A percentile compares a stretch with the other conserved stretches of the same genome.
phyloP scores from a whole-genome alignment of 2,329 filamentous ascomycete species.

The Xylariomycetidae sp. region DNA sequence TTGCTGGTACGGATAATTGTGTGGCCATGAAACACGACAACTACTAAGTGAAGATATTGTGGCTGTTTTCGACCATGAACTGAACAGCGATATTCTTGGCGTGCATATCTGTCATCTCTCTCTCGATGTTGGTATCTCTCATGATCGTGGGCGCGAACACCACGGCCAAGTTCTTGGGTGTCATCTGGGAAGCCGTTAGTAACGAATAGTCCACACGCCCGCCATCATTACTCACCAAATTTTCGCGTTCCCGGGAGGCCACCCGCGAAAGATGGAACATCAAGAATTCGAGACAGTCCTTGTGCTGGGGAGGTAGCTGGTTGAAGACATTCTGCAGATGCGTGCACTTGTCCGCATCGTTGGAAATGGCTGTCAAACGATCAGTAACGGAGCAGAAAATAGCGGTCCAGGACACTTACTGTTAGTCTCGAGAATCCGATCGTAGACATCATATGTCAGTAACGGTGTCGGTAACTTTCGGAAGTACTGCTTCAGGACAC shows the following conservation, averaged over 20 bases:
- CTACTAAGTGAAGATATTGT: conserved; percentile 66
- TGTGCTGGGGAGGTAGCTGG: conserved; percentile 76
- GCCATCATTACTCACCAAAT: conserved; percentile 55
- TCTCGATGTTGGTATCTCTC: conserved; percentile 81
- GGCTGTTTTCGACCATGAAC: conserved; percentile 86
- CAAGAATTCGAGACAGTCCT: conserved; percentile 86
- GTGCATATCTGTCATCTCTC: conserved; percentile 95
- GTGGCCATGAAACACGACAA: too few relatives aligned
- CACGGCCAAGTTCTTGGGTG: conserved; percentile 89
- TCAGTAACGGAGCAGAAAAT: conserved; percentile 5
- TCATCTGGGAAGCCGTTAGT: conserved; percentile 65
- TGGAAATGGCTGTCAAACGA: conserved; percentile 52
- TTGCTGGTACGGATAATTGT: too few relatives aligned
- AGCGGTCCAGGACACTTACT: conserved; percentile 43
- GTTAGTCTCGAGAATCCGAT: conserved; percentile 76
- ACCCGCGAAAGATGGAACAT: conserved; percentile 91
- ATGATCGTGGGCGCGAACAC: conserved; percentile 98
- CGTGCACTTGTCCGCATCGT: conserved; percentile 62
- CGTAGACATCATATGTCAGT: conserved; percentile 89
- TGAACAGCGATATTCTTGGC: conserved; percentile 89
- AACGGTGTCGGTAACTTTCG: conserved; percentile 84
- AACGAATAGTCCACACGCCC: not conserved
- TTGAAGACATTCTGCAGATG: conserved; percentile 71
- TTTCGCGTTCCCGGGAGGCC: conserved; percentile 75
- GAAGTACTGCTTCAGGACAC: conserved; percentile 96